A percentile compares a stretch with the other conserved stretches of the same genome.
Evolutionary conservation across 208 protist species (phyloP).

Genomic region (Wallacemonas sp.): DNA sequence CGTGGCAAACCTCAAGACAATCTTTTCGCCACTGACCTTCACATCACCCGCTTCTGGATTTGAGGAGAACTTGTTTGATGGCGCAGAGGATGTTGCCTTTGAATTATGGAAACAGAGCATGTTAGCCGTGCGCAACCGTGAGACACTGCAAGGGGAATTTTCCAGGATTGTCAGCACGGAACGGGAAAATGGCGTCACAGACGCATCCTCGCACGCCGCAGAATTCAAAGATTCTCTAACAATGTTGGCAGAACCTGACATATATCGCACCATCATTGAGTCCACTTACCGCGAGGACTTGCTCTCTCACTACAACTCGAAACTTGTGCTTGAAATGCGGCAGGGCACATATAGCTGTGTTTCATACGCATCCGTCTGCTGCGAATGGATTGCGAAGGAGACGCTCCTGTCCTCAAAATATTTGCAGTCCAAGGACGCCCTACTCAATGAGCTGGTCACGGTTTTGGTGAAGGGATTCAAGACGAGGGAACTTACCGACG

Average conservation of each 20-base stretch:
- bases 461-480: too few relatives aligned
- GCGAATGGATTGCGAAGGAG: too few relatives aligned
- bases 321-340: conserved; percentile 8
- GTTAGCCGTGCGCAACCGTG: conserved; percentile 17
- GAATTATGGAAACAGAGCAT: conserved; percentile 35
- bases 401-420: too few relatives aligned
- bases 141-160: conserved; percentile 24
- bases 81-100: conserved; percentile 40
- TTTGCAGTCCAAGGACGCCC: too few relatives aligned
- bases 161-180: conserved; percentile 24
- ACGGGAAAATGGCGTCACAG: too few relatives aligned
- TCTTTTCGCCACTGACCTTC: conserved; percentile 40
- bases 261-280: conserved; percentile 43
- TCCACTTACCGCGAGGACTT: conserved; percentile 33
- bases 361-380: too few relatives aligned
- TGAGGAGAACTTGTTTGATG: conserved; percentile 34
- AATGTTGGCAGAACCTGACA: conserved; percentile 38
- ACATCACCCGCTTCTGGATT: conserved; percentile 31
- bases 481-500: too few relatives aligned
- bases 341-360: too few relatives aligned
- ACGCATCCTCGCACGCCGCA: too few relatives aligned
- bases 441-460: too few relatives aligned
- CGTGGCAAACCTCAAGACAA: conserved; percentile 41
- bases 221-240: conserved; percentile 47
- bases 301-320: conserved; percentile 21